Conservation (phyloP, 2,329 filamentous ascomycete genomes). For the Ceratocystis colombiana region DNA sequence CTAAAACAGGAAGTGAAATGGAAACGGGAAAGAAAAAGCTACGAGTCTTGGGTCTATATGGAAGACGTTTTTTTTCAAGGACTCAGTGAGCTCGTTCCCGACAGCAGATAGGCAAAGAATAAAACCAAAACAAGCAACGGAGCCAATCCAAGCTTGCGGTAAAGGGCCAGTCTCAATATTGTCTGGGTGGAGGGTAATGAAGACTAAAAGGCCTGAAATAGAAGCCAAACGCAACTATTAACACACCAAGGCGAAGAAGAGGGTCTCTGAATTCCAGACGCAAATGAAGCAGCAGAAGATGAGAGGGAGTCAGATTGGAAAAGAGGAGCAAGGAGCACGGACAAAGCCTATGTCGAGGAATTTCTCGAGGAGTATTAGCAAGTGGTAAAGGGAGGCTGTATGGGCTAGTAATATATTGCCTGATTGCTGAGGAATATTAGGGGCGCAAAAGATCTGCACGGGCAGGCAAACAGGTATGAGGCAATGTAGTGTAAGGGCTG, state of each 20-base stretch:
- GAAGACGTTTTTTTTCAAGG: conserved; percentile 1
- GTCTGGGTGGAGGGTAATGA: not conserved
- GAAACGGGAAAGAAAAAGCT: not conserved
- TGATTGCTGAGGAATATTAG: not conserved
- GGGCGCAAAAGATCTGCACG: not conserved
- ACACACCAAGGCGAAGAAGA: conserved; percentile 6
- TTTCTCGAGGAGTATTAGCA: not conserved
- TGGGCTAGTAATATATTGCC: not conserved
- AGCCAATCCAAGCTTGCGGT: not conserved
- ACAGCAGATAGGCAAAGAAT: not conserved
- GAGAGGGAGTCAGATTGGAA: not conserved
- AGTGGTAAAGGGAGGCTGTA: not conserved
- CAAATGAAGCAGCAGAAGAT: conserved; percentile 1
- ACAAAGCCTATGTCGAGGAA: not conserved
- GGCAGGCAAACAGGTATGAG: not conserved
- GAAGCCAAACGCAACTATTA: not conserved
- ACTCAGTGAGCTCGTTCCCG: conserved; percentile 2
- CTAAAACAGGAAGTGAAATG: not conserved
- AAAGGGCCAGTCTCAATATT: not conserved
- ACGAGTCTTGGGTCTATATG: conserved; percentile 14
- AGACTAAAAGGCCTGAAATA: not conserved
- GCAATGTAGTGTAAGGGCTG: conserved; percentile 4
- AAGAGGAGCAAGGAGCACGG: not conserved
- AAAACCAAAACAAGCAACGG: not conserved
- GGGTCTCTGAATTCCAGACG: conserved; percentile 4